These are phyloP conservation scores for Sungouiozyma intestinalis DNA, from an alignment of 805 yeast genomes.

Conservation along the genomic window DNA sequence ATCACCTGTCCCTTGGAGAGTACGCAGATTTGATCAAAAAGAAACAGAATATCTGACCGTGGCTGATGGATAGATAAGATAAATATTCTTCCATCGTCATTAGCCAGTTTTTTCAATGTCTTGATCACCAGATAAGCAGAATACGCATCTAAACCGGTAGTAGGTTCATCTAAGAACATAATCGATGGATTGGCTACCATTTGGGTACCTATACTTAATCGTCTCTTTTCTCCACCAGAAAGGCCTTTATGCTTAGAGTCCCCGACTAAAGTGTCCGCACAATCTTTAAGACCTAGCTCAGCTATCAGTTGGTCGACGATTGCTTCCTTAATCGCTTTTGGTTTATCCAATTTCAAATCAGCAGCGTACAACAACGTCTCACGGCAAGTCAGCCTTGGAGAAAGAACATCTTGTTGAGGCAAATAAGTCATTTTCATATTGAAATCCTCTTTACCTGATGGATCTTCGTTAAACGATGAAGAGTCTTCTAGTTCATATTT, in stretches of 20 bases:
- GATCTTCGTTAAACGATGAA: not conserved
- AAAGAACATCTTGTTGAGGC: conserved; percentile 62
- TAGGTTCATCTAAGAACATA: conserved; percentile 76
- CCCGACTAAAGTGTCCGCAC: conserved; percentile 50
- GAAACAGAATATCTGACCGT: conserved; percentile 57
- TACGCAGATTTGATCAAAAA: conserved; percentile 59
- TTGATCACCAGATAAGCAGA: conserved; percentile 57
- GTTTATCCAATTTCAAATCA: conserved; percentile 47
- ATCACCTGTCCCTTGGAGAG: conserved; percentile 54
- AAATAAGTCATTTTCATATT: conserved; percentile 41
- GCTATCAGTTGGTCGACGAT: conserved; percentile 51
- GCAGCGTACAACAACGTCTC: conserved; percentile 68
- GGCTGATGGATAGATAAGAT: conserved; percentile 80
- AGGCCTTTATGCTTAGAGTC: conserved; percentile 46
- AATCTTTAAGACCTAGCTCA: conserved; percentile 56
- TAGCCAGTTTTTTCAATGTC: conserved; percentile 49
- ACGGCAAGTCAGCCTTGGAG: conserved; percentile 60
- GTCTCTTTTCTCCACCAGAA: conserved; percentile 78
- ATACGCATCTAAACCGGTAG: conserved; percentile 76
- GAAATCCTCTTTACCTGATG: conserved; percentile 1
- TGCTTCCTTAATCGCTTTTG: conserved; percentile 33
- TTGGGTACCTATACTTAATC: conserved; percentile 71
- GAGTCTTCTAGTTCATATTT: conserved; percentile 17
- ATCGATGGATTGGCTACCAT: conserved; percentile 66
- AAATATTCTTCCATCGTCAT: conserved; percentile 53